These are phyloP conservation scores for Tephrocybe sp. DNA, from an alignment of 768 basidiomycete genomes.

Conservation along the genomic window DNA sequence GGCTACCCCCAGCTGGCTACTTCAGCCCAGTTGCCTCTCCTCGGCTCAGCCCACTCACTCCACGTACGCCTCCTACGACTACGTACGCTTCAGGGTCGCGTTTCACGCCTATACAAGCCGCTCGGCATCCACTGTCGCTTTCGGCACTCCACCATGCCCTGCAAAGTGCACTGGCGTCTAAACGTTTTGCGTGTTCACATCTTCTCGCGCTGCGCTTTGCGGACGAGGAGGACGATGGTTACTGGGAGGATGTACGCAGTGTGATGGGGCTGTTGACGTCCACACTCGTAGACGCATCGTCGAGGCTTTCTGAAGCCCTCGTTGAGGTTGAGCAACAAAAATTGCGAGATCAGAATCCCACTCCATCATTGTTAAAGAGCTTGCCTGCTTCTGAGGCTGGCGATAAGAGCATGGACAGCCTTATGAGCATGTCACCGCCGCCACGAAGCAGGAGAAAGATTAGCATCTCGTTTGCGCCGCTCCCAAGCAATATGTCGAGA, in stretches of 20 bases:
- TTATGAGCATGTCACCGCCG: neutral
- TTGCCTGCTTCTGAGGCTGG: slow-evolving; percentile 5
- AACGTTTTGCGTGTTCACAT: slow-evolving; percentile 78
- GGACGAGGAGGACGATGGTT: slow-evolving; percentile 70
- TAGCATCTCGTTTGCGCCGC: slow-evolving; percentile 64
- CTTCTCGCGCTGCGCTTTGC: slow-evolving; percentile 75
- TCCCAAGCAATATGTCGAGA: slow-evolving; percentile 65
- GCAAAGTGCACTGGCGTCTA: slow-evolving; percentile 67
- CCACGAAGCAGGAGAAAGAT: slow-evolving; percentile 5
- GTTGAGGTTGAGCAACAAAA: slow-evolving; percentile 57
- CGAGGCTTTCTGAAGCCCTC: slow-evolving; percentile 61
- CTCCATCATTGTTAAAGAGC: slow-evolving; percentile 24
- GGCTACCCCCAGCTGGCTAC: slow-evolving; percentile 31
- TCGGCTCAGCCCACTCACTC: slow-evolving; percentile 30
- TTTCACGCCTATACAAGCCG: slow-evolving; percentile 59
- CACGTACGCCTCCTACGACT: slow-evolving; percentile 28
- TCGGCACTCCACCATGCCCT: slow-evolving; percentile 61
- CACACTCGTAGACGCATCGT: slow-evolving; percentile 64
- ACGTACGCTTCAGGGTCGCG: slow-evolving; percentile 50
- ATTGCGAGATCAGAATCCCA: slow-evolving; percentile 51
- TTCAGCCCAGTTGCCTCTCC: slow-evolving; percentile 29
- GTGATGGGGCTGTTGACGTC: slow-evolving; percentile 71
- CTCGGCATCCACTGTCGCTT: slow-evolving; percentile 68
- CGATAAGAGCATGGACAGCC: slow-evolving; percentile 11
- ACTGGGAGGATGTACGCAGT: slow-evolving; percentile 84